phyloP scores from a whole-genome alignment of 306 rosid genomes.

The Dicorynia guianensis region DNA sequence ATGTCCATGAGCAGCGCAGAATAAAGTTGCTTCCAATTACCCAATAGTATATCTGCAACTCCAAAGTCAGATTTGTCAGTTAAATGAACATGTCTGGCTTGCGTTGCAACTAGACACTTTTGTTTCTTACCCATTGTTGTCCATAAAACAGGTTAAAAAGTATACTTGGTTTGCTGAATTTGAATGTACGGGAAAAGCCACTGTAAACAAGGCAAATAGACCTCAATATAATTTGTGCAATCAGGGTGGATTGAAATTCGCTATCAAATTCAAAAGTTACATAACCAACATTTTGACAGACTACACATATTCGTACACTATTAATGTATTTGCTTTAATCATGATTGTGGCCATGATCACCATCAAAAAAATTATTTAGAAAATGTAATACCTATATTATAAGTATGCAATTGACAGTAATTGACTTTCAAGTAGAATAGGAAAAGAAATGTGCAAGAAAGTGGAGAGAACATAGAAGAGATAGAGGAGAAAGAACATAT shows the following conservation, averaged over 20 bases:
- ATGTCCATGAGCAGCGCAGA: conserved; percentile 93
- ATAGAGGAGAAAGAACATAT: not conserved
- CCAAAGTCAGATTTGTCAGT: conserved; percentile 26
- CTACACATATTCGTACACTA: conserved; percentile 2
- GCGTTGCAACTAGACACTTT: conserved; percentile 4
- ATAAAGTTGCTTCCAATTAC: conserved; percentile 86
- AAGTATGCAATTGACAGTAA: too few relatives aligned
- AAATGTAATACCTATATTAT: too few relatives aligned
- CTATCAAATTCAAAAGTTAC: conserved; percentile 11
- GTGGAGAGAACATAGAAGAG: too few relatives aligned
- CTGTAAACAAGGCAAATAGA: conserved; percentile 56
- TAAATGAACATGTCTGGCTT: conserved; percentile 11
- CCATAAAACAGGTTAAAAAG: conserved; percentile 74
- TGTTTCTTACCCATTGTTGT: conserved; percentile 73
- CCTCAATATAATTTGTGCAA: not conserved
- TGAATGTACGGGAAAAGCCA: conserved; percentile 89
- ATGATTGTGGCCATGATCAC: too few relatives aligned
- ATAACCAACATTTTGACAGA: conserved; percentile 7
- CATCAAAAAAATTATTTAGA: too few relatives aligned
- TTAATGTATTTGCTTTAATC: not conserved
- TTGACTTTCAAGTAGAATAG: not conserved
- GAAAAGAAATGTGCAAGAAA: too few relatives aligned
- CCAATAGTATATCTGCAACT: conserved; percentile 84
- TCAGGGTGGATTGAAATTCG: conserved; percentile 10
- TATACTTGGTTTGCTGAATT: conserved; percentile 66